Conservation (phyloP, 805 yeast genomes). For the Starmerella asiatica region DNA sequence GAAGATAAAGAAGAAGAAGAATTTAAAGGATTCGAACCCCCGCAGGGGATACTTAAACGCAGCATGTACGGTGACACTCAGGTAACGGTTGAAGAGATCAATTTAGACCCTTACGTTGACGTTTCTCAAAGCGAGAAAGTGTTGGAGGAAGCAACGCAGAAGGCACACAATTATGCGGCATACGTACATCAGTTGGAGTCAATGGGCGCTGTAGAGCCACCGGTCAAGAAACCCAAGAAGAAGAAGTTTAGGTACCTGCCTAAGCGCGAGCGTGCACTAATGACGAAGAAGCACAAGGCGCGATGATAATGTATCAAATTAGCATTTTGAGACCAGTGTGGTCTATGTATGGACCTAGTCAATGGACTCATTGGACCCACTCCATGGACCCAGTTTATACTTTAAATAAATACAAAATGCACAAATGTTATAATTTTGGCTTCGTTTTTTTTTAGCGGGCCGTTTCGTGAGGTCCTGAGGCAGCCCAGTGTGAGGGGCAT, state of each 20-base stretch:
- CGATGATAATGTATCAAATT: too few relatives aligned
- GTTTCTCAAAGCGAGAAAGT: conserved; percentile 54
- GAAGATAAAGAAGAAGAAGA: conserved; percentile 27
- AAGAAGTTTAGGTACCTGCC: conserved; percentile 81
- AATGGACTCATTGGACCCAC: too few relatives aligned
- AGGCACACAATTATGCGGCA: conserved; percentile 74
- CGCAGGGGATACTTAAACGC: conserved; percentile 35
- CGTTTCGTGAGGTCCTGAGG: too few relatives aligned
- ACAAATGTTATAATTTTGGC: too few relatives aligned
- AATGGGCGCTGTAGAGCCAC: conserved; percentile 22
- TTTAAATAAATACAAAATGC: too few relatives aligned
- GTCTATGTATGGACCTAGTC: too few relatives aligned
- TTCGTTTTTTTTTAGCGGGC: too few relatives aligned
- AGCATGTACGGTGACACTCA: conserved; percentile 32
- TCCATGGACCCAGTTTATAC: too few relatives aligned
- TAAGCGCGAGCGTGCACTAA: conserved; percentile 57
- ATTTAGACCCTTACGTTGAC: conserved; percentile 54
- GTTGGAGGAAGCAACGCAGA: conserved; percentile 54
- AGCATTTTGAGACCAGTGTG: too few relatives aligned
- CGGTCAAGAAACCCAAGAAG: conserved; percentile 29
- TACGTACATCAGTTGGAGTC: conserved; percentile 43
- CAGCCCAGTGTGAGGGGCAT: too few relatives aligned
- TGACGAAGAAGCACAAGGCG: conserved; percentile 33
- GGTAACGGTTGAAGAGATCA: conserved; percentile 44
- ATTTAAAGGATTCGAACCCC: conserved; percentile 33